Conservation (phyloP, 108 stramenopile genomes). For the Mayamaea pseudoterrestris region DNA sequence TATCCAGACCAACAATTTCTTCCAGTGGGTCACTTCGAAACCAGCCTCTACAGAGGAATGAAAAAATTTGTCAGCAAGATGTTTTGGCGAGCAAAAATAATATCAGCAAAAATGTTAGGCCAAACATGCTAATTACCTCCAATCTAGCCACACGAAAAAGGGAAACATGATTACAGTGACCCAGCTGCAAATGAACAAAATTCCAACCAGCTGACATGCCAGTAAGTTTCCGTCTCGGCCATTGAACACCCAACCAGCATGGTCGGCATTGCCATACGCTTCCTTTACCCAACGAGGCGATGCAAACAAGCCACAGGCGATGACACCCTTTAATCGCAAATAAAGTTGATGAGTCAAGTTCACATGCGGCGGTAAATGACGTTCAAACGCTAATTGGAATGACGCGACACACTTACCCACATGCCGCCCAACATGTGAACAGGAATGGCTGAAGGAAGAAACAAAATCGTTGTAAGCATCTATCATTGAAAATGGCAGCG, state of each 20-base stretch:
- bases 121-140: slow-evolving; percentile 31
- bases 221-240: slow-evolving; percentile 44
- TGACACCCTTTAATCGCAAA: too few species aligned
- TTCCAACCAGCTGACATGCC: slow-evolving; percentile 50
- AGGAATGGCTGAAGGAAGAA: too few species aligned
- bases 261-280: slow-evolving; percentile 34
- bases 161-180: slow-evolving; percentile 52
- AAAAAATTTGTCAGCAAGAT: too few species aligned
- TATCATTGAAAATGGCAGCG: slow-evolving; percentile 7
- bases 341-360: too few species aligned
- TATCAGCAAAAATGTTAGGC: too few species aligned
- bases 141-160: slow-evolving; percentile 58
- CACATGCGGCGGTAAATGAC: too few species aligned
- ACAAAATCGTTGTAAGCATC: neutral
- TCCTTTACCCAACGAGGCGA: slow-evolving; percentile 20
- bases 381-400: too few species aligned
- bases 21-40: slow-evolving; percentile 71
- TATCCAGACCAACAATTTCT: slow-evolving; percentile 78
- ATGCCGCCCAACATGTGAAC: slow-evolving; percentile 81
- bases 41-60: too few species aligned
- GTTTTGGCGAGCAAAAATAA: too few species aligned
- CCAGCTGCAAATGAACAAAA: slow-evolving; percentile 78
- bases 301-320: slow-evolving; percentile 79
- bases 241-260: slow-evolving; percentile 58
- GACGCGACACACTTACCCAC: too few species aligned